These are phyloP conservation scores for Myxozyma neglecta DNA, from an alignment of 805 yeast genomes.

Conservation along the genomic window DNA sequence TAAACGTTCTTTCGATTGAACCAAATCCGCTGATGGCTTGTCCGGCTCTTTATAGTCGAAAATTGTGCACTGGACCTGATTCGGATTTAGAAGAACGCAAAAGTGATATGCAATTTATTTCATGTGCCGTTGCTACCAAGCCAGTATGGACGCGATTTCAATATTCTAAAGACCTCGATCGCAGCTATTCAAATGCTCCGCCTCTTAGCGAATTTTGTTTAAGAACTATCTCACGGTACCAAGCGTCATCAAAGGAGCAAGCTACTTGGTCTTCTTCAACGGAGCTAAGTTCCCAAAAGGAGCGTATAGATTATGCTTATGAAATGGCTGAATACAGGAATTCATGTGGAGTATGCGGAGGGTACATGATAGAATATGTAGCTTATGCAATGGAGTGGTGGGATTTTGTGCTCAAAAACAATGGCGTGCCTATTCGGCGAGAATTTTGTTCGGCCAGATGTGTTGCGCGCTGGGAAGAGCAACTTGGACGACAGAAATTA, in stretches of 20 bases:
- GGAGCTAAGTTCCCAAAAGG: slow-evolving; percentile 5
- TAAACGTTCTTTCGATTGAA: slow-evolving; percentile 38
- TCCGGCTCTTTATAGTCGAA: slow-evolving; percentile 25
- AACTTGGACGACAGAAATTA: not conserved
- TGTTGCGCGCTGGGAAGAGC: slow-evolving; percentile 11
- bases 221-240: slow-evolving; percentile 30
- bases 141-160: not conserved
- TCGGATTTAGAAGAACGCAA: not conserved
- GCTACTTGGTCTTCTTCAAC: slow-evolving; percentile 31
- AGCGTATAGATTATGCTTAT: slow-evolving; percentile 33
- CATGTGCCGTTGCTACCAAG: not conserved
- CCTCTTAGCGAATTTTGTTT: slow-evolving; percentile 30
- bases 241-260: slow-evolving; percentile 28
- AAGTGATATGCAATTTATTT: not conserved
- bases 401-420: slow-evolving; percentile 33
- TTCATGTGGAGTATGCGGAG: slow-evolving; percentile 39
- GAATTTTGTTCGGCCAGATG: slow-evolving; percentile 34
- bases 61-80: not conserved
- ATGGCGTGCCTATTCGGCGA: slow-evolving; percentile 27
- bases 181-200: slow-evolving; percentile 1
- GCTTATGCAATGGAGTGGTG: slow-evolving; percentile 41
- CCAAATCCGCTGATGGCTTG: slow-evolving; percentile 41
- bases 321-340: slow-evolving; percentile 20
- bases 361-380: slow-evolving; percentile 33
- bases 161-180: not conserved